Base-by-base conservation (phyloP, 805 yeast species). In the Saccharomycopsis sp. region DNA sequence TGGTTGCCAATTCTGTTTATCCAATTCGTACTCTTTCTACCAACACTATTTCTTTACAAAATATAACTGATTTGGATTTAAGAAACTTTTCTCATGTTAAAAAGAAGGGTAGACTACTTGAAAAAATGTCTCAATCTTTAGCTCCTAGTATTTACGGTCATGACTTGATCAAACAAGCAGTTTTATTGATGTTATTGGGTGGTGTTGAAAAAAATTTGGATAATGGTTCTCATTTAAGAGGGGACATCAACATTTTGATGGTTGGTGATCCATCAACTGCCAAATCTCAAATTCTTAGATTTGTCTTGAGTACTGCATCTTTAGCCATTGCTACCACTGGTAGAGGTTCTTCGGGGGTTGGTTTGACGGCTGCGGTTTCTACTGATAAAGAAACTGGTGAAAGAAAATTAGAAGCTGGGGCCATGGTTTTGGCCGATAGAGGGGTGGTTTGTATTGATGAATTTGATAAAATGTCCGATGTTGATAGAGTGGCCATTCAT, bases 191-290 rank as follows among this genome's bases (percentile, higher is more conserved):
- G 94, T 65, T 92, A 41, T 64, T 92, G 42, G 96, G 97, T 39
- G 98, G 98, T 57, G 78, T 79, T 29, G 96, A 92, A 54, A 89
- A 89, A 62, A 89, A 89, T 59, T 67, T 92, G 52, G 89, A 78
- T 34, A 89, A 89, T 54, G 98, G 98, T 6, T 81, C 96, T 3
- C 97, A 92, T 62, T 76, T 92, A 54, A 81, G 98, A 69, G 98
- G 98, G 66, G 98, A 92, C 63, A 89, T 92, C 58, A 92, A 92
- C 57, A 69, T 92, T 41, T 67, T 92, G 39, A 83, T 92, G 94
- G 96, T 92, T 30, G 98, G 98, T 63, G 98, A 92, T 60, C 98
- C 98, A 12, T 86, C 96, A 6, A 92, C 98, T 14, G 97, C 98
- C 20, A 92, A 92, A 60, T 88, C 96, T 3, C 98, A 92, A 64